Evolutionary conservation across 768 basidiomycete genomes (phyloP).

Genomic region (Phlebiopsis flavidoalba): DNA sequence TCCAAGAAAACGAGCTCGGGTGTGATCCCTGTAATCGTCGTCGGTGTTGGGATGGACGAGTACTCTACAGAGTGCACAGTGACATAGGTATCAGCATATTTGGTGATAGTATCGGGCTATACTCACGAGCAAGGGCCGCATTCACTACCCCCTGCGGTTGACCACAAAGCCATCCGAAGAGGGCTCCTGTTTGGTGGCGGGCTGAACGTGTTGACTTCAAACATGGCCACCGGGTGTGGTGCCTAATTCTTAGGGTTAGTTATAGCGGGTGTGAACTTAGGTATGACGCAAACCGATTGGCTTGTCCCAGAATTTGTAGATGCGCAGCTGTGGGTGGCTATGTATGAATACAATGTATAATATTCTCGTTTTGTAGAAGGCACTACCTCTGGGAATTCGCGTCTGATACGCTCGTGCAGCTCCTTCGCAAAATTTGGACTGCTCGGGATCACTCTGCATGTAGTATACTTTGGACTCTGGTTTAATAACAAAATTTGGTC

Average conservation of each 20-base stretch:
- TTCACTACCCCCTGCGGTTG: too few relatives aligned
- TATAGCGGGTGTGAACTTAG: background rate
- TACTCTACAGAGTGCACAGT: conserved; percentile 36
- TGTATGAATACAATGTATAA: background rate
- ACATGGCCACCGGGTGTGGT: conserved; percentile 72
- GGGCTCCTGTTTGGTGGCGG: conserved; percentile 63
- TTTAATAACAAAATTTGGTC: background rate
- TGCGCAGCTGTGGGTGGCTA: conserved; percentile 42
- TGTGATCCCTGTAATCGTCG: conserved; percentile 52
- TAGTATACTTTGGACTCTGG: conserved; percentile 49
- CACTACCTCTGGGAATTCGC: conserved; percentile 66
- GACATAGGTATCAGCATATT: background rate
- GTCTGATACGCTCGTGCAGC: conserved; percentile 51
- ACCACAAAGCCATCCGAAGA: conserved; percentile 67
- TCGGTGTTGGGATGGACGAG: conserved; percentile 69
- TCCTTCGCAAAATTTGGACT: conserved; percentile 46
- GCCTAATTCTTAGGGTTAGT: conserved; percentile 25
- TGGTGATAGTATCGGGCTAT: background rate
- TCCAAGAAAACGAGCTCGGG: conserved; percentile 62
- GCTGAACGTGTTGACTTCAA: conserved; percentile 65
- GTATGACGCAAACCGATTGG: conserved; percentile 44
- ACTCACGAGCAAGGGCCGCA: conserved; percentile 69
- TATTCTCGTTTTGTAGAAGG: background rate
- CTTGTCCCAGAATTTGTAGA: conserved; percentile 58
- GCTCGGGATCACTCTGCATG: conserved; percentile 37